phyloP scores from a whole-genome alignment of 2,329 filamentous ascomycete genomes.

The Cordyceps fumosorosea region DNA sequence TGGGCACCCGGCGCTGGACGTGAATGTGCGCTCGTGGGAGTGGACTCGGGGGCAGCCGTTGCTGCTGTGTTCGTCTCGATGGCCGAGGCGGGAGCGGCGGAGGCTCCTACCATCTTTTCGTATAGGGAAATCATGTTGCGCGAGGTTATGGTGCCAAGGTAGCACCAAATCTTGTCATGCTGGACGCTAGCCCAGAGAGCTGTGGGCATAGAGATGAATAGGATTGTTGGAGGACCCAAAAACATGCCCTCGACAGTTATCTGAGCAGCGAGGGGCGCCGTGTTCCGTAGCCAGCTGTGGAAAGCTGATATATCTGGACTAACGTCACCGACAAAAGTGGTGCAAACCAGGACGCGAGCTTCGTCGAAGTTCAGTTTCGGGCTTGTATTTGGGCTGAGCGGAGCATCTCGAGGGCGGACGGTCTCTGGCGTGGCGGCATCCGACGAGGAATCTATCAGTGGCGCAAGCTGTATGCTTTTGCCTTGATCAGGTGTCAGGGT shows the following conservation, averaged over 20 bases:
- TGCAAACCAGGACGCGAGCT: constrained; percentile 57
- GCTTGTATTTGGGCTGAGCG: constrained; percentile 40
- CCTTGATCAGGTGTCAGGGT: constrained; percentile 48
- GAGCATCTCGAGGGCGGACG: constrained; percentile 25
- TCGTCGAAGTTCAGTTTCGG: constrained; percentile 56
- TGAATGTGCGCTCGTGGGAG: background rate
- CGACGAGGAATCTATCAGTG: constrained; percentile 26
- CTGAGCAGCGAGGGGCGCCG: constrained; percentile 48
- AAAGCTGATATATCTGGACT: constrained; percentile 61
- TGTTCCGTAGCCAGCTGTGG: constrained; percentile 58
- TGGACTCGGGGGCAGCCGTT: background rate
- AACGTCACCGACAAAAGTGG: constrained; percentile 59
- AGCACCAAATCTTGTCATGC: constrained; percentile 61
- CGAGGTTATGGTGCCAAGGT: constrained; percentile 58
- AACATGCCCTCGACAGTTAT: constrained; percentile 64
- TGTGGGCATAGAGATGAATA: constrained; percentile 60
- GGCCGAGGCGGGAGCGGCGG: background rate
- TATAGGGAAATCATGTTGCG: constrained; percentile 62
- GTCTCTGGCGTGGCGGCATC: background rate
- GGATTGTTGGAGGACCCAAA: constrained; percentile 57
- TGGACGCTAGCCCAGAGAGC: constrained; percentile 58
- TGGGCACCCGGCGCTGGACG: background rate
- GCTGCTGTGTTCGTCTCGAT: background rate
- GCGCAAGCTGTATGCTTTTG: constrained; percentile 47
- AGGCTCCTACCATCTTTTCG: constrained; percentile 45